Conservation (phyloP, 176 grass and related monocot species). For the Urochloa ruziziensis region DNA sequence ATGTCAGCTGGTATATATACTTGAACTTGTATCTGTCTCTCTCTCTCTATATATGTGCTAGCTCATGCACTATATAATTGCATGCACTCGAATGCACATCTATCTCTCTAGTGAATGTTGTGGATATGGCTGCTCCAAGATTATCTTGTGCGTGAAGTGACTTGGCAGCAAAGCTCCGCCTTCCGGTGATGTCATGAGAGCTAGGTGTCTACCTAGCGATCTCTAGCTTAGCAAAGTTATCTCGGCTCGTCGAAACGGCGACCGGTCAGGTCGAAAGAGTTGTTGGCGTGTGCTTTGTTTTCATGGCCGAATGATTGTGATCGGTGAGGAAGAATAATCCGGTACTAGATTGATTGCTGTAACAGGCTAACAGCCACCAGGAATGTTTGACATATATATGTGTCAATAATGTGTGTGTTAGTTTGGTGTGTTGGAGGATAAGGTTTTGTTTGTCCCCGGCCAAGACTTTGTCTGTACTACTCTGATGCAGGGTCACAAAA, state of each 20-base stretch:
- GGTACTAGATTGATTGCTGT: conserved; percentile 26
- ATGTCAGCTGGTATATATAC: too few relatives aligned
- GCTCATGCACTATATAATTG: conserved; percentile 13
- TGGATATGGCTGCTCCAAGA: conserved; percentile 10
- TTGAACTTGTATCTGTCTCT: too few relatives aligned
- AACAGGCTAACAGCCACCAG: background rate
- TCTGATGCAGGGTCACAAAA: background rate
- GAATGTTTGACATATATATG: background rate
- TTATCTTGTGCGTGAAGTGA: conserved; percentile 52
- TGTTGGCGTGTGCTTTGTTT: background rate
- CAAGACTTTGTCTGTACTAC: conserved; percentile 3
- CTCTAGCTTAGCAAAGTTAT: background rate
- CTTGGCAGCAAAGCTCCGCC: conserved; percentile 42
- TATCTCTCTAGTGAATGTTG: background rate
- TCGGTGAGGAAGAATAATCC: background rate
- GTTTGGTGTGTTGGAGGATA: conserved; percentile 2
- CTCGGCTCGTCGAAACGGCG: background rate
- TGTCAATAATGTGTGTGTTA: background rate
- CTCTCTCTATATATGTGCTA: too few relatives aligned
- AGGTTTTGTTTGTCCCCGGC: background rate
- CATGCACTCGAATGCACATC: conserved; percentile 14
- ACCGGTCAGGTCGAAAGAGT: background rate
- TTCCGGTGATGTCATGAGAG: conserved; percentile 22
- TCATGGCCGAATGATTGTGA: conserved; percentile 29
- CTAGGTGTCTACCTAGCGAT: background rate